These are phyloP conservation scores for Castanea sativa DNA, from an alignment of 306 rosid genomes.

Conservation along the genomic window DNA sequence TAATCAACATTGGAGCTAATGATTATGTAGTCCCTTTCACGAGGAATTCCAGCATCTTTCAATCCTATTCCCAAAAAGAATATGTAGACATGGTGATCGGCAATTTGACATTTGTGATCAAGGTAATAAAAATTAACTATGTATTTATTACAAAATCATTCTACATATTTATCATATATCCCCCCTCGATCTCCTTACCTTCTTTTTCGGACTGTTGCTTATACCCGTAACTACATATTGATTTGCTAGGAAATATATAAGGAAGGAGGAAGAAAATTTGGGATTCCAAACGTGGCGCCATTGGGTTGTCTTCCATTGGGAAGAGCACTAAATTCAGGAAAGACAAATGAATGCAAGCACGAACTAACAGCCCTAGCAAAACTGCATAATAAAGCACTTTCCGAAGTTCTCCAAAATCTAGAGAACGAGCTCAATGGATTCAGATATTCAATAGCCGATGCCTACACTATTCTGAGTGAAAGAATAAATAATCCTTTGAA, in stretches of 20 bases:
- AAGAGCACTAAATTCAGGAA: conserved; percentile 20
- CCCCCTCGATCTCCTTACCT: background rate
- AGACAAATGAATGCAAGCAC: conserved; percentile 23
- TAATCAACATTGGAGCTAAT: conserved; percentile 27
- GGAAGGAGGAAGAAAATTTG: conserved; percentile 55
- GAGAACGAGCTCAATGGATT: conserved; percentile 40
- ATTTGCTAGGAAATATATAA: conserved; percentile 34
- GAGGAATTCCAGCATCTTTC: background rate
- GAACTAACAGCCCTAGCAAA: conserved; percentile 15
- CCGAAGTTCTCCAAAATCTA: conserved; percentile 27
- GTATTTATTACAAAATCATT: background rate
- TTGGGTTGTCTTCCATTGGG: conserved; percentile 30
- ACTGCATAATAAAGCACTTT: conserved; percentile 37
- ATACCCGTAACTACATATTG: too few relatives aligned
- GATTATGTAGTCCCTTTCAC: conserved; percentile 29
- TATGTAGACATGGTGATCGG: conserved; percentile 29
- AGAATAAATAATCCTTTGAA: conserved; percentile 38
- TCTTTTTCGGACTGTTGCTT: background rate
- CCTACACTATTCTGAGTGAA: conserved; percentile 1
- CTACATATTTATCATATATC: background rate
- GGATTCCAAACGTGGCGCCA: conserved; percentile 30
- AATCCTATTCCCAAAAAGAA: conserved; percentile 5
- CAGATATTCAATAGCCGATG: conserved; percentile 36
- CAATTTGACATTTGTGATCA: conserved; percentile 19
- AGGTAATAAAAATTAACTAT: conserved; percentile 5